Evolutionary conservation across 2,329 filamentous ascomycete genomes (phyloP), one percentile per base, ranked within the genome.

Genomic region (Stagonosporopsis rhizophila): DNA sequence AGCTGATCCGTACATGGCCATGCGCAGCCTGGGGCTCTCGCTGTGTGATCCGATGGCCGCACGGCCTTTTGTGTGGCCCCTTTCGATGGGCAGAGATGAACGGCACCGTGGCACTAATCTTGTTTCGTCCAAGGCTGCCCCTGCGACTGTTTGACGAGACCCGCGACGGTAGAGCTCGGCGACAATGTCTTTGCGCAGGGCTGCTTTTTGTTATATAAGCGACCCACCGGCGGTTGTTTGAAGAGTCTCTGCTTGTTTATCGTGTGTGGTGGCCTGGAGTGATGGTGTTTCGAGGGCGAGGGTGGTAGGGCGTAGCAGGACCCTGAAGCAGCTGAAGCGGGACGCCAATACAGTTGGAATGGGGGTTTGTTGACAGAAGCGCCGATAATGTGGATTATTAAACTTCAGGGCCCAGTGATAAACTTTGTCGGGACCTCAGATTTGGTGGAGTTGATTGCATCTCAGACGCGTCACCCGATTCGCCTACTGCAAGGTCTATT

Each of bases 1-100:
- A 60, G 56, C 55, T 44, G 60, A 50, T 56, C 55, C 65, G 65
- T 62, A 64, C 60, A 61, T 66, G 60, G 62, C 58, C 53, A 59
- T 68, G 62, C 40, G 64, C 58, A 56, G 59, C 65, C 62, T 70
- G 67, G 65, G 56, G 61, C 55, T 62, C 58, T 60, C 63, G 66
- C 51, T 53, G 64, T 66, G 67, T 70, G 71, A 68, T 63, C 56
- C 54, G 54, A 48, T 42, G 45, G 49, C 60, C 35, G 70, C 70
- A 68, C 64, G 68, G 64, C 62, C 64, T 48, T 49, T 54, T n/a
- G 37, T 37, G 58, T 51, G 70, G 64, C 72, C 72, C 71, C 66
- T 71, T 67, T 73, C 67, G 60, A 52, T 46, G 44, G 52, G 62
- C 66, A 65, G 59, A 60, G 52, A 54, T 61, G 52, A 56, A 64